Conservation (phyloP, 1,139 yeast genomes). For the Blastobotrys arbuscula region DNA sequence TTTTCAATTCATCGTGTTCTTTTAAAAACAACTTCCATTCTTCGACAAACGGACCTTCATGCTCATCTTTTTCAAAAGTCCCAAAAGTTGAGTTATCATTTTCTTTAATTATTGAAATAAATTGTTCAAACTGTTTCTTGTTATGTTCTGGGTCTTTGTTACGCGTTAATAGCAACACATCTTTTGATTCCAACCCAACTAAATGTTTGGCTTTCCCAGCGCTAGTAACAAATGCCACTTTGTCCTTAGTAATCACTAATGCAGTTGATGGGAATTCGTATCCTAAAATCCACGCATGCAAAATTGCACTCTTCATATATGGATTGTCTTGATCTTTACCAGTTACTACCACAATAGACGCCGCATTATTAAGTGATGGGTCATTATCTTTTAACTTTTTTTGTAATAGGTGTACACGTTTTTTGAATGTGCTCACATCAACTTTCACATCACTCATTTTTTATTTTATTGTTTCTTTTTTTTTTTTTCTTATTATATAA, state of each 20-base stretch:
- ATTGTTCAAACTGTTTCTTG: slow-evolving; percentile 55
- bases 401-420: slow-evolving; percentile 42
- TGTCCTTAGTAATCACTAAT: slow-evolving; percentile 56
- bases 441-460: slow-evolving; percentile 29
- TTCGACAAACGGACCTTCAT: slow-evolving; percentile 73
- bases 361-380: slow-evolving; percentile 43
- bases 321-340: slow-evolving; percentile 91
- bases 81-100: slow-evolving; percentile 50
- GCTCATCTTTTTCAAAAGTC: slow-evolving; percentile 61
- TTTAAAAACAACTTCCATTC: slow-evolving; percentile 50
- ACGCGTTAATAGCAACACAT: slow-evolving; percentile 68
- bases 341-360: slow-evolving; percentile 59
- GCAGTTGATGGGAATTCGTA: slow-evolving; percentile 93
- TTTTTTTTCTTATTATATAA: neutral
- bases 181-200: slow-evolving; percentile 47
- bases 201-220: slow-evolving; percentile 84
- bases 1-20: slow-evolving; percentile 28
- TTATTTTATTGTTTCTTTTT: neutral
- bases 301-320: slow-evolving; percentile 79
- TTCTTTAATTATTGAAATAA: slow-evolving; percentile 46
- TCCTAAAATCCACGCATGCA: slow-evolving; percentile 88
- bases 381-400: slow-evolving; percentile 35
- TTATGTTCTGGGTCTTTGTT: slow-evolving; percentile 78
- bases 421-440: slow-evolving; percentile 41
- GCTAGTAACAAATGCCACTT: slow-evolving; percentile 66